phyloP scores from a whole-genome alignment of 495 filamentous ascomycete species.

The Usnea hakonensis region DNA sequence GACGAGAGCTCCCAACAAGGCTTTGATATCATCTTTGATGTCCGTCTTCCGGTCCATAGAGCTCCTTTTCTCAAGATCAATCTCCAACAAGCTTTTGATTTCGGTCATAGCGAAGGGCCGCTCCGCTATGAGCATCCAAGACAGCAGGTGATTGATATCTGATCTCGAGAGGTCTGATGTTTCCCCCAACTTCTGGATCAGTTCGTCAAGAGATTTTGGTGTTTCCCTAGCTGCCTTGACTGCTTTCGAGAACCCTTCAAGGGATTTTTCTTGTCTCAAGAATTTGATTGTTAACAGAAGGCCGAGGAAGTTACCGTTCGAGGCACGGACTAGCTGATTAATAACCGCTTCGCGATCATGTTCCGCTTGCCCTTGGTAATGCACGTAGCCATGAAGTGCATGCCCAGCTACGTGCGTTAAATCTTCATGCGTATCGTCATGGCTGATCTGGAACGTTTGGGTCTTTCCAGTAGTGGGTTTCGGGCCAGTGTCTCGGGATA shows the following conservation, averaged over 20 bases:
- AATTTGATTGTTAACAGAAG: conserved; percentile 45
- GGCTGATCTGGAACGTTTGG: conserved; percentile 40
- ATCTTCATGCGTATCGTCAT: conserved; percentile 44
- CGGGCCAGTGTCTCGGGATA: conserved; percentile 40
- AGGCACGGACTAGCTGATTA: conserved; percentile 40
- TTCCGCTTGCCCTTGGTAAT: conserved; percentile 35
- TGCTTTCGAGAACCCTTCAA: conserved; percentile 35
- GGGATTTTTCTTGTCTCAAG: conserved; percentile 36
- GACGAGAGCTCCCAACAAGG: conserved; percentile 34
- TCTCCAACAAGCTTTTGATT: conserved; percentile 41
- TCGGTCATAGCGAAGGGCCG: conserved; percentile 49
- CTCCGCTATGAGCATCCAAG: conserved; percentile 47
- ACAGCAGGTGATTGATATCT: conserved; percentile 40
- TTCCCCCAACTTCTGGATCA: conserved; percentile 39
- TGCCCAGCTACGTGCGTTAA: conserved; percentile 41
- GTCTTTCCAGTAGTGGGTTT: conserved; percentile 31
- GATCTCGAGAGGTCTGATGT: conserved; percentile 24
- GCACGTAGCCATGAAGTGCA: conserved; percentile 33
- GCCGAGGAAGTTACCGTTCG: conserved; percentile 53
- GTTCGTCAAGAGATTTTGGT: conserved; percentile 36
- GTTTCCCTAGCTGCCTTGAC: conserved; percentile 35
- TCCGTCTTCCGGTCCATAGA: conserved; percentile 26
- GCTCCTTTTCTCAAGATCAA: conserved; percentile 35
- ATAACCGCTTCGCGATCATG: conserved; percentile 38
- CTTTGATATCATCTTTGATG: conserved; percentile 31